Evolutionary conservation across 345 rosid species (phyloP), one percentile per base, ranked within the genome.

Genomic region (Carallia pectinifolia): DNA sequence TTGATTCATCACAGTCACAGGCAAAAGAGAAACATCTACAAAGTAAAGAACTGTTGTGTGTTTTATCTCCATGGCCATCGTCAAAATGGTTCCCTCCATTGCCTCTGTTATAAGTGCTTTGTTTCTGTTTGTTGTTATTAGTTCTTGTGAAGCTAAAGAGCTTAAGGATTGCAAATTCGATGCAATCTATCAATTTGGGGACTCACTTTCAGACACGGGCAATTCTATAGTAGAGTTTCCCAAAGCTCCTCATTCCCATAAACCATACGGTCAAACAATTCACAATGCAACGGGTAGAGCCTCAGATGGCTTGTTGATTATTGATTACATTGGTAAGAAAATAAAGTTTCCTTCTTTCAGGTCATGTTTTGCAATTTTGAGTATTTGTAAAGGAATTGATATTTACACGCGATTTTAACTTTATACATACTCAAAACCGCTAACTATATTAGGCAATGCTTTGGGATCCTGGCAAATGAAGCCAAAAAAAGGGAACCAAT

Each of bases 221-320:
- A 73, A 73, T 68, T 63, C 61, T 4, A 65, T 78, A 8, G 38
- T 15, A 0, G 58, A 68, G 44, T 27, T 44, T 5, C 74, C 77
- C 0, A 18, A 18, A 38, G 47, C 69, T 6, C 55, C 10, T 16
- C 69, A 48, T 47, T 6, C 62, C 52, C 54, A 5, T 16, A 65
- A 39, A 23, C 83, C 81, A 50, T 80, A 73, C 0, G 78, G 83
- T 2, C 23, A 72, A 53, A 47, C 62, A 30, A 61, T 73, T 10
- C 37, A 8, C 27, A 76, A 62, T 2, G 13, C 70, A 12, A 80
- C 75, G 0, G 78, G 83, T 7, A 65, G 83, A 73, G 52, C 67
- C 61, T 76, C 77, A 27, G 30, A 80, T 3, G 83, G 80, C 5
- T 39, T 68, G 9, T 61, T 80, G 13, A 69, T 72, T 55, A 76